A percentile compares a stretch with the other conserved stretches of the same genome.
Evolutionary conservation across 129 eudicot genomes (phyloP).

Genomic region (Flaveria trinervia): DNA sequence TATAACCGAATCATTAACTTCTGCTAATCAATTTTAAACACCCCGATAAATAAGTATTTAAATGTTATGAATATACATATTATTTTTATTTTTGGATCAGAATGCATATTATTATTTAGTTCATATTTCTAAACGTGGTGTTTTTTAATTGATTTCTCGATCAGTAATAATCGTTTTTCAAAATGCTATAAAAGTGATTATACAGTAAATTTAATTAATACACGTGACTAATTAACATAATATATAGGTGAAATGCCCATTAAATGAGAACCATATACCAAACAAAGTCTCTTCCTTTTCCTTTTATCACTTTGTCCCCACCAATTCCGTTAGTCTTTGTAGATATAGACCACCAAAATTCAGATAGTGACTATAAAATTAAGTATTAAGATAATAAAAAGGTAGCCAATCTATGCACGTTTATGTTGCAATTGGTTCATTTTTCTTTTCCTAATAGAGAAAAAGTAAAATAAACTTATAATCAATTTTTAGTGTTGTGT

Average conservation of each 20-base stretch:
- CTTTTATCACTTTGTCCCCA: constrained; percentile 11
- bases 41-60: no score
- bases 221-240: constrained; percentile 4
- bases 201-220: neutral
- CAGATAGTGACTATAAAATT: neutral
- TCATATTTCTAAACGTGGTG: no score
- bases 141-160: neutral
- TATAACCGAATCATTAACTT: no score
- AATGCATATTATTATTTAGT: no score
- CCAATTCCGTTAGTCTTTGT: constrained; percentile 6
- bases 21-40: no score
- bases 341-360: constrained; percentile 23
- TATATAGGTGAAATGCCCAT: neutral
- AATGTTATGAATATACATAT: no score
- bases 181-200: neutral
- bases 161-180: no score
- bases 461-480: constrained; percentile 16
- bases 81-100: no score
- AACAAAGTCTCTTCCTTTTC: constrained; percentile 8
- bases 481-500: constrained; percentile 1
- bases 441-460: neutral
- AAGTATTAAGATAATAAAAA: neutral
- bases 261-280: constrained; percentile 9
- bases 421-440: constrained; percentile 20
- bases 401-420: constrained; percentile 24